These are phyloP conservation scores for Fragosphaeria purpurea DNA, from an alignment of 2,329 filamentous ascomycete species.

Conservation along the genomic window DNA sequence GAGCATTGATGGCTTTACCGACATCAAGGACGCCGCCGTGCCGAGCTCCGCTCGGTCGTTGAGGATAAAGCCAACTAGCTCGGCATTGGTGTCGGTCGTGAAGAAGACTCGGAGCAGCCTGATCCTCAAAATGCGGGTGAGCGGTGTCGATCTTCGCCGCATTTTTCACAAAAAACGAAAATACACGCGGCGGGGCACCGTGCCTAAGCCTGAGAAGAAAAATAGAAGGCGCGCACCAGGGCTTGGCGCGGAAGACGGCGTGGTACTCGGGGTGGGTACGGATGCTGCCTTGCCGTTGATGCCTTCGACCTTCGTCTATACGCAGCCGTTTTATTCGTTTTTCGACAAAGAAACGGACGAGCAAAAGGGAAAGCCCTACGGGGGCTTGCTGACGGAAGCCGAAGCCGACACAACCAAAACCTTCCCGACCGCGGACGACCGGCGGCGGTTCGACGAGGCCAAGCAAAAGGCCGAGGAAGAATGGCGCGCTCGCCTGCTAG, in stretches of 20 bases:
- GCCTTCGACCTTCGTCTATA: constrained; percentile 34
- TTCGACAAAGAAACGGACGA: constrained; percentile 85
- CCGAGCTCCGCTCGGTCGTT: constrained; percentile 47
- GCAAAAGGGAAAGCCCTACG: constrained; percentile 85
- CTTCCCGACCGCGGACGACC: constrained; percentile 68
- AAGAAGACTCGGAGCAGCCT: constrained; percentile 33
- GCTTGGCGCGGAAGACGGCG: not conserved
- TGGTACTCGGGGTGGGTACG: not conserved
- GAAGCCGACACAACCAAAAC: constrained; percentile 91
- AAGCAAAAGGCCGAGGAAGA: constrained; percentile 86
- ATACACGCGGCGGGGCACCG: constrained; percentile 36
- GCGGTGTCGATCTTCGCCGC: constrained; percentile 47
- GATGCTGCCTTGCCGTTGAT: not conserved
- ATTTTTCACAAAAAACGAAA: constrained; percentile 51
- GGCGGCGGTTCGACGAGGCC: constrained; percentile 79
- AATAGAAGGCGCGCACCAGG: constrained; percentile 7
- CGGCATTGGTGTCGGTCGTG: constrained; percentile 30
- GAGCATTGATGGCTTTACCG: constrained; percentile 22
- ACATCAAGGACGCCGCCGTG: constrained; percentile 22
- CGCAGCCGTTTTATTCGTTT: constrained; percentile 77
- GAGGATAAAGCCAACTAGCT: constrained; percentile 37
- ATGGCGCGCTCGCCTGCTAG: constrained; percentile 60
- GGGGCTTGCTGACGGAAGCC: constrained; percentile 77
- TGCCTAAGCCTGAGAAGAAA: constrained; percentile 22
- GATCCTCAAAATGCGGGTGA: constrained; percentile 48